These are phyloP conservation scores for Serendipita vermifera DNA, from an alignment of 768 basidiomycete species.

Conservation along the genomic window DNA sequence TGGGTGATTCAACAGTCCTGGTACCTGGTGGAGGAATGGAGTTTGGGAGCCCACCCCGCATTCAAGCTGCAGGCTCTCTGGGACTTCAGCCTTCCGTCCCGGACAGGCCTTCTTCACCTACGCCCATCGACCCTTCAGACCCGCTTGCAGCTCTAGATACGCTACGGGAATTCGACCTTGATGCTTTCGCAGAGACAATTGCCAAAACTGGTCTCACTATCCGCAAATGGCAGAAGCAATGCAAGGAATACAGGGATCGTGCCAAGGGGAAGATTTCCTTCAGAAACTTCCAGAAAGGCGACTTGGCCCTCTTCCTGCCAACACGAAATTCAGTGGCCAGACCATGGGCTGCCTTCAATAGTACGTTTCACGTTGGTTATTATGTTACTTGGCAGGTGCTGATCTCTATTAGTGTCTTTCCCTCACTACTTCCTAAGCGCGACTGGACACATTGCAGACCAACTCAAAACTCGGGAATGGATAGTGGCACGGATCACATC, in stretches of 20 bases:
- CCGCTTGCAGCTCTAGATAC: constrained; percentile 54
- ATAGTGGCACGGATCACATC: constrained; percentile 86
- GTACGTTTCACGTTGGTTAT: constrained; percentile 29
- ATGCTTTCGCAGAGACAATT: constrained; percentile 72
- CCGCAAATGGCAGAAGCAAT: constrained; percentile 95
- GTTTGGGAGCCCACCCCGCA: constrained; percentile 32
- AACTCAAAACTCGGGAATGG: constrained; percentile 85
- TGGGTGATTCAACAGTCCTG: background rate
- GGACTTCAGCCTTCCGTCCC: constrained; percentile 26
- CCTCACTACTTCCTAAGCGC: constrained; percentile 96
- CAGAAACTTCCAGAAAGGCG: constrained; percentile 87
- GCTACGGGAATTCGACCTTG: constrained; percentile 66
- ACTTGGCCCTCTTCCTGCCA: constrained; percentile 89
- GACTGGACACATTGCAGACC: constrained; percentile 73
- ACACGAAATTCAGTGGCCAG: constrained; percentile 87
- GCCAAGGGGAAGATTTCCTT: constrained; percentile 95
- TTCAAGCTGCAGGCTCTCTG: constrained; percentile 27
- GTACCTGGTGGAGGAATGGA: constrained; percentile 20
- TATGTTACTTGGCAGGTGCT: constrained; percentile 8
- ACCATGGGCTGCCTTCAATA: constrained; percentile 98
- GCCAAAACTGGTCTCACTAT: constrained; percentile 72
- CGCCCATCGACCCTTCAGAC: constrained; percentile 68
- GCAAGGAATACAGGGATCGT: constrained; percentile 89
- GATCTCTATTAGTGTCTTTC: constrained; percentile 57
- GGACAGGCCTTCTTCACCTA: constrained; percentile 46